These are phyloP conservation scores for Umbelopsis isabellina DNA, from an alignment of 192 early-diverging fungal species.

Conservation along the genomic window DNA sequence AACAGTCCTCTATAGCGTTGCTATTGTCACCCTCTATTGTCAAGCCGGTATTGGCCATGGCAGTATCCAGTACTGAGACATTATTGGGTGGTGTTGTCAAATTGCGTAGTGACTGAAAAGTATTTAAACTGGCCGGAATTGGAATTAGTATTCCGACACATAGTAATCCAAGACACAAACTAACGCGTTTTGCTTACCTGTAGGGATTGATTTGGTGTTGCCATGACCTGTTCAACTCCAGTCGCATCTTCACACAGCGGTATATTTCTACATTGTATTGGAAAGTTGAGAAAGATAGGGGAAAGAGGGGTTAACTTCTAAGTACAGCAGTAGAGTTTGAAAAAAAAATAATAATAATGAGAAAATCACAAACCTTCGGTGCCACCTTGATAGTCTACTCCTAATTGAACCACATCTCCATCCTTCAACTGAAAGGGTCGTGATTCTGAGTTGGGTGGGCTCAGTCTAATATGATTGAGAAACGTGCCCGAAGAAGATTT, in stretches of 20 bases:
- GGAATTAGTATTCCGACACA: background rate
- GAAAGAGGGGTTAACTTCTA: background rate
- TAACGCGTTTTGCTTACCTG: constrained; percentile 48
- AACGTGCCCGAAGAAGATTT: constrained; percentile 98
- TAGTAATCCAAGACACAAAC: background rate
- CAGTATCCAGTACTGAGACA: constrained; percentile 34
- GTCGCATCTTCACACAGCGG: constrained; percentile 89
- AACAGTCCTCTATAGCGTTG: constrained; percentile 64
- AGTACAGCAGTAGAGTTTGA: background rate
- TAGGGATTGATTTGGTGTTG: constrained; percentile 68
- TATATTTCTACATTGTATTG: constrained; percentile 71
- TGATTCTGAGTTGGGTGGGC: constrained; percentile 84
- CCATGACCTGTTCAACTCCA: constrained; percentile 75
- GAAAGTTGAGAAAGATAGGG: constrained; percentile 4
- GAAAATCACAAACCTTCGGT: constrained; percentile 61
- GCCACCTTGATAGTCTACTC: constrained; percentile 95
- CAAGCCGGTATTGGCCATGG: constrained; percentile 21
- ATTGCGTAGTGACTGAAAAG: constrained; percentile 50
- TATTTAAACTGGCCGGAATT: constrained; percentile 38
- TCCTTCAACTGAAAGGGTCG: constrained; percentile 79
- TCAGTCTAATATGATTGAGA: constrained; percentile 92
- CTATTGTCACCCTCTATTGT: constrained; percentile 24
- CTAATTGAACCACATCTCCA: constrained; percentile 94
- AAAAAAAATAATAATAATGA: background rate
- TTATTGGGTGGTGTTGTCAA: constrained; percentile 48